Percentiles rank a stretch among this genome's conserved stretches.
These are phyloP conservation scores for Neoboletus brunneissimus DNA, from an alignment of 768 basidiomycete species.

Conservation along the genomic window DNA sequence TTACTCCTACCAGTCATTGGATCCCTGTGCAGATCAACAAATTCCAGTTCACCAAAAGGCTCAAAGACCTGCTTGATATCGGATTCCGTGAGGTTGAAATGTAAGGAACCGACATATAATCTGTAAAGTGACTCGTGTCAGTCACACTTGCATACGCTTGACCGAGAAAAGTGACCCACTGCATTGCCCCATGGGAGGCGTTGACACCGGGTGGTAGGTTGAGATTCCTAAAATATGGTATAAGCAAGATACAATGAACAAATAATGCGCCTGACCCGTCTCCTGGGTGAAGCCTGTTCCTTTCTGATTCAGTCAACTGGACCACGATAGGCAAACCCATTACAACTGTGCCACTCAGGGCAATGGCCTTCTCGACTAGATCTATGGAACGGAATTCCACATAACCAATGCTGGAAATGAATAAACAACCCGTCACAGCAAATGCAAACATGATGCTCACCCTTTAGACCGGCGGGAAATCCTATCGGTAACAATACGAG, in stretches of 20 bases:
- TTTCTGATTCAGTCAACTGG: conserved; percentile 94
- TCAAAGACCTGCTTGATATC: conserved; percentile 99
- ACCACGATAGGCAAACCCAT: conserved; percentile 98
- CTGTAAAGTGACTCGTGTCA: conserved; percentile 38
- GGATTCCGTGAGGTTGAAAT: conserved; percentile 94
- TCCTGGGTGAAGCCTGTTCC: conserved; percentile 85
- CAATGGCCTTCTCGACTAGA: conserved; percentile 85
- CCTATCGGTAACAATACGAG: conserved; percentile 93
- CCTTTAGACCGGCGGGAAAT: conserved; percentile 97
- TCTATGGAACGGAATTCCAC: conserved; percentile 94
- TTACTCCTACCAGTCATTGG: conserved; percentile 94
- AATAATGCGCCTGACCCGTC: conserved; percentile 59
- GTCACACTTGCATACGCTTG: conserved; percentile 9
- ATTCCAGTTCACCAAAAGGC: conserved; percentile 96
- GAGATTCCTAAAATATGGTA: conserved; percentile 51
- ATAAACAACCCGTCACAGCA: conserved; percentile 1
- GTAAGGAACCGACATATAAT: conserved; percentile 94
- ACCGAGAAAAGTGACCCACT: conserved; percentile 49
- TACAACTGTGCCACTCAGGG: conserved; percentile 89
- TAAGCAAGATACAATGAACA: conserved; percentile 9
- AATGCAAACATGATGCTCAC: conserved; percentile 43
- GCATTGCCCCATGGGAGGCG: conserved; percentile 79
- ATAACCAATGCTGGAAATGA: conserved; percentile 81
- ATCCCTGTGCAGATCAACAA: conserved; percentile 96
- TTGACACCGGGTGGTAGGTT: conserved; percentile 84